Evolutionary conservation across 2,329 filamentous ascomycete genomes (phyloP).

Genomic region (Lizonia empirigonia): DNA sequence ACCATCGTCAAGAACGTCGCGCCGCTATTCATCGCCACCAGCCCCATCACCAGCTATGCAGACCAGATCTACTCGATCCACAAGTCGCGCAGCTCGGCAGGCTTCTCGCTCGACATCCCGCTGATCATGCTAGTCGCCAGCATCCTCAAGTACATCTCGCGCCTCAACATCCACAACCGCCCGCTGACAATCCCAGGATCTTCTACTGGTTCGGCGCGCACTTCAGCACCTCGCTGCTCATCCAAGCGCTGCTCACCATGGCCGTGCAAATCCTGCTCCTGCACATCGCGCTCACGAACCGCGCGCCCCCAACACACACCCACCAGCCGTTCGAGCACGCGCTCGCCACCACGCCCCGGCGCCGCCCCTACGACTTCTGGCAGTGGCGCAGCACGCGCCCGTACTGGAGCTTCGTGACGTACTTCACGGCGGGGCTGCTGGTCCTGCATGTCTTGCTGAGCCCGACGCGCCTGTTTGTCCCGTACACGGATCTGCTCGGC

Average conservation of each 20-base stretch:
- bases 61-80: constrained; percentile 71
- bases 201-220: constrained; percentile 70
- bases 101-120: constrained; percentile 70
- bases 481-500: constrained; percentile 72
- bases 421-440: constrained; percentile 66
- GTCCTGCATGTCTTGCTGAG: constrained; percentile 71
- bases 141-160: constrained; percentile 64
- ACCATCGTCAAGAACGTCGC: constrained; percentile 45
- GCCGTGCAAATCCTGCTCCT: constrained; percentile 62
- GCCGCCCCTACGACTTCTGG: constrained; percentile 79
- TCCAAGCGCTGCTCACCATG: constrained; percentile 67
- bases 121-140: constrained; percentile 70
- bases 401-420: constrained; percentile 80
- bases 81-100: constrained; percentile 62
- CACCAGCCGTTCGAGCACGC: constrained; percentile 65
- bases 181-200: constrained; percentile 50
- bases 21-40: constrained; percentile 58
- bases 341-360: constrained; percentile 39
- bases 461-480: constrained; percentile 61
- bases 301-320: constrained; percentile 51
- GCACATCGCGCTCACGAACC: constrained; percentile 65
- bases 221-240: constrained; percentile 63
- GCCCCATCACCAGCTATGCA: constrained; percentile 68
- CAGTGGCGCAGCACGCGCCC: constrained; percentile 76
- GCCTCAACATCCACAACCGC: neutral